Percentiles rank a stretch among this genome's conserved stretches.
Conservation (phyloP, 441 rosid genomes). For the Pelargonium myrrhifolium region DNA sequence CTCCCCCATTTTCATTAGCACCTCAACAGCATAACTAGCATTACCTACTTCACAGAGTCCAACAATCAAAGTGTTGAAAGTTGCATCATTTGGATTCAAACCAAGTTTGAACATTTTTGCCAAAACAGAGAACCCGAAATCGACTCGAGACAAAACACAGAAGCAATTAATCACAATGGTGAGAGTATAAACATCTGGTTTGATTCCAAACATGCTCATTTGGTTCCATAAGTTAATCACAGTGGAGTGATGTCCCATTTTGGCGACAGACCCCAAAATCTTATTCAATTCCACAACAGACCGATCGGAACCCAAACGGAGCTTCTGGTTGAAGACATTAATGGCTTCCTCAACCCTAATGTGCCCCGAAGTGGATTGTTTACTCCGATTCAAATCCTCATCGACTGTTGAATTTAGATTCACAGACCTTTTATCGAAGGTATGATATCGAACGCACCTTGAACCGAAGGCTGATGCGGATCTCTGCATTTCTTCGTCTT, state of each 20-base stretch:
- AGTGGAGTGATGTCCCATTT: constrained; percentile 3
- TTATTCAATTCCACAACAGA: constrained; percentile 10
- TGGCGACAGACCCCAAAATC: constrained; percentile 9
- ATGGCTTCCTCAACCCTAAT: constrained; percentile 14
- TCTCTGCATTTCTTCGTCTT: neutral
- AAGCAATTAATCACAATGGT: constrained; percentile 16
- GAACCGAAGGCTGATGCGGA: neutral
- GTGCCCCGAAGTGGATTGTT: neutral
- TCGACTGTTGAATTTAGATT: neutral
- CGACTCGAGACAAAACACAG: neutral
- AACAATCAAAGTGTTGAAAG: constrained; percentile 10
- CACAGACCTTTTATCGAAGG: neutral
- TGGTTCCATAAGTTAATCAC: constrained; percentile 11
- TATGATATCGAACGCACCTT: neutral
- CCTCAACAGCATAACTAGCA: neutral
- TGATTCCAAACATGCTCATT: constrained; percentile 9
- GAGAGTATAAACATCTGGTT: constrained; percentile 10
- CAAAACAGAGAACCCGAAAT: constrained; percentile 16
- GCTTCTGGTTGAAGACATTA: constrained; percentile 9
- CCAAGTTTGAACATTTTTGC: constrained; percentile 17
- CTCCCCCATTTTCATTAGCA: neutral
- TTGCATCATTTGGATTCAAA: constrained; percentile 7
- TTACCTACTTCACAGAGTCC: constrained; percentile 7
- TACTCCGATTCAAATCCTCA: neutral
- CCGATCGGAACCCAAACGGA: constrained; percentile 2